Conservation (phyloP, 2,329 filamentous ascomycete species). For the Aspergillus pseudoviridinutans region DNA sequence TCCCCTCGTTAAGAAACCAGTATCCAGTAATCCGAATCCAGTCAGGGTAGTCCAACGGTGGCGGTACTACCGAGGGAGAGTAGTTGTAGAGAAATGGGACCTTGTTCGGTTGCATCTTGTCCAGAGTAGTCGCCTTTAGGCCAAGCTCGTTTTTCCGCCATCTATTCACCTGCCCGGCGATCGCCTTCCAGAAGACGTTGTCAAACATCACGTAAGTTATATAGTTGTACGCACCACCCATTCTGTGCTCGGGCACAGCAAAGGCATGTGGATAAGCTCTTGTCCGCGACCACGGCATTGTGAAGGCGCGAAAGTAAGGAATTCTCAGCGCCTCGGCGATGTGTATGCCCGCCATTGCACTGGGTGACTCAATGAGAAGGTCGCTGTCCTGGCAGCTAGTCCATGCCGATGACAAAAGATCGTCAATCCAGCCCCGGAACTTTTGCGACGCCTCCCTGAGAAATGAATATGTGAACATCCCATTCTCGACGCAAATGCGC, state of each 20-base stretch:
- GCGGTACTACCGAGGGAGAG: constrained; percentile 86
- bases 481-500: constrained; percentile 92
- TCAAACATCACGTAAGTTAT: constrained; percentile 96
- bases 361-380: constrained; percentile 89
- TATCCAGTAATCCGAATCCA: constrained; percentile 98
- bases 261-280: constrained; percentile 96
- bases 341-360: constrained; percentile 95
- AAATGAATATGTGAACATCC: constrained; percentile 93
- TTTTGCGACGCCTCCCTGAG: constrained; percentile 79
- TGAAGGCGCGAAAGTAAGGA: constrained; percentile 95
- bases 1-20: constrained; percentile 86
- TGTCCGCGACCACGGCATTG: constrained; percentile 98
- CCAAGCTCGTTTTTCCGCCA: constrained; percentile 82
- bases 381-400: constrained; percentile 80
- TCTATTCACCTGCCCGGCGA: constrained; percentile 82
- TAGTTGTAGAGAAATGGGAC: constrained; percentile 99
- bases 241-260: constrained; percentile 84
- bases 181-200: constrained; percentile 93
- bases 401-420: constrained; percentile 78
- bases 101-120: constrained; percentile 93
- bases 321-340: constrained; percentile 90
- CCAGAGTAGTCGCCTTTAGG: constrained; percentile 74
- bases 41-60: constrained; percentile 90
- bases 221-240: constrained; percentile 93
- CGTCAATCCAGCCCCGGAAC: constrained; percentile 94